phyloP scores from a whole-genome alignment of 768 basidiomycete genomes.

The Mycena latifolia region DNA sequence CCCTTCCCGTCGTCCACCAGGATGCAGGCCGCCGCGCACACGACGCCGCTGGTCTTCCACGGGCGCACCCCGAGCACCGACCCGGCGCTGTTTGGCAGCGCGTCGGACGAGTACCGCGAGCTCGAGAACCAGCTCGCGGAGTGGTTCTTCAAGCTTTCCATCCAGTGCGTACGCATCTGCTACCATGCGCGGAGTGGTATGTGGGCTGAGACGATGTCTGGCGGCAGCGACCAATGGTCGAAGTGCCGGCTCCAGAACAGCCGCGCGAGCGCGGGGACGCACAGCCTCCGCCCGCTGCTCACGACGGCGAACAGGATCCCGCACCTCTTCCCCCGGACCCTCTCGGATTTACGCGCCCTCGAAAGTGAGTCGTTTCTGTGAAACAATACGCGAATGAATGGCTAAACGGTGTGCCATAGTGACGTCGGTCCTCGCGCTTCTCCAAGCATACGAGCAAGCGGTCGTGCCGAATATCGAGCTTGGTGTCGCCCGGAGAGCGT shows the following conservation, averaged over 20 bases:
- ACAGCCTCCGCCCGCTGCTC: constrained; percentile 27
- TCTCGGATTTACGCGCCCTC: constrained; percentile 16
- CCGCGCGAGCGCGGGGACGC: constrained; percentile 11
- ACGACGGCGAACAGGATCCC: constrained; percentile 20
- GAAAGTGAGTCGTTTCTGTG: constrained; percentile 7
- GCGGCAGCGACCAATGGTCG: constrained; percentile 27
- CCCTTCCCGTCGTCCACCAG: background rate
- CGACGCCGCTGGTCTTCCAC: constrained; percentile 16
- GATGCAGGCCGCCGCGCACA: constrained; percentile 21
- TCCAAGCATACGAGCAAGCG: constrained; percentile 22
- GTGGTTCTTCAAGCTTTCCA: constrained; percentile 23
- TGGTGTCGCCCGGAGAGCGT: constrained; percentile 11
- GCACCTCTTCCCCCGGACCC: constrained; percentile 21
- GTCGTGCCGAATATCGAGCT: constrained; percentile 17
- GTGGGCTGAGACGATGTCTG: background rate
- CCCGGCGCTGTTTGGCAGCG: constrained; percentile 4
- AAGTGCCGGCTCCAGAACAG: constrained; percentile 29
- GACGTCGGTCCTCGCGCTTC: constrained; percentile 18
- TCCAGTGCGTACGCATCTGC: constrained; percentile 23
- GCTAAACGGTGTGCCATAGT: background rate
- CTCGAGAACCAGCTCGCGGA: constrained; percentile 25
- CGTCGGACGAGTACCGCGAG: constrained; percentile 15
- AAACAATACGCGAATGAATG: background rate
- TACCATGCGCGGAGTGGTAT: no score
- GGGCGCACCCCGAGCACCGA: background rate